phyloP scores from a whole-genome alignment of 768 basidiomycete genomes.

The Lactarius vividus region DNA sequence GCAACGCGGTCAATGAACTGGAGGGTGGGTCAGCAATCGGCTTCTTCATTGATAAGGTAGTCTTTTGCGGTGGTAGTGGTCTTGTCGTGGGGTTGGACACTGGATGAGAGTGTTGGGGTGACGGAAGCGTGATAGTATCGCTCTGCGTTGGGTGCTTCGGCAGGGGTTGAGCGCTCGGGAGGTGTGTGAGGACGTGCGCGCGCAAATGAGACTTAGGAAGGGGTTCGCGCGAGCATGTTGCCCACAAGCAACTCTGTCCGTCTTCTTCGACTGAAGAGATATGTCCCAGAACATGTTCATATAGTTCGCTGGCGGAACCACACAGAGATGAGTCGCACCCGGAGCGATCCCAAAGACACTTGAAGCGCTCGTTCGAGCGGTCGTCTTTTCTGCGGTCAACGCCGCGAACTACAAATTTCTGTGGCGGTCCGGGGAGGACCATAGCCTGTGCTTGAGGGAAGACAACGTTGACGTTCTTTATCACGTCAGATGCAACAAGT shows the following conservation, averaged over 20 bases:
- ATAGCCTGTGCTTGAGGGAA: conserved; percentile 87
- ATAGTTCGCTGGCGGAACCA: conserved; percentile 59
- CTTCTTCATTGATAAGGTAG: conserved; percentile 55
- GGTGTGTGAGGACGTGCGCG: conserved; percentile 73
- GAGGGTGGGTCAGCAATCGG: conserved; percentile 66
- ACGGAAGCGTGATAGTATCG: conserved; percentile 68
- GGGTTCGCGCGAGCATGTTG: conserved; percentile 52
- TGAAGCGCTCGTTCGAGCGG: conserved; percentile 57
- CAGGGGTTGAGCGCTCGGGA: conserved; percentile 56
- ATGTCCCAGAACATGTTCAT: conserved; percentile 61
- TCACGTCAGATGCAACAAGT: conserved; percentile 87
- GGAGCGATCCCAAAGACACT: conserved; percentile 73
- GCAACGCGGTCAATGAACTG: conserved; percentile 72
- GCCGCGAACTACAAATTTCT: conserved; percentile 85
- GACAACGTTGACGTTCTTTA: conserved; percentile 85
- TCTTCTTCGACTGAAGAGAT: conserved; percentile 44
- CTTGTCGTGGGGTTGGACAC: conserved; percentile 61
- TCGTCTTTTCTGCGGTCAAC: conserved; percentile 67
- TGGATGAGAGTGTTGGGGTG: conserved; percentile 53
- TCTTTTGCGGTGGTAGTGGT: conserved; percentile 66
- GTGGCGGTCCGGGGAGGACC: conserved; percentile 70
- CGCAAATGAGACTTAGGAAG: conserved; percentile 53
- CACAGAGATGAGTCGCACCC: conserved; percentile 51
- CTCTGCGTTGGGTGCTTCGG: conserved; percentile 67
- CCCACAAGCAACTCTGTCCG: conserved; percentile 67